A percentile compares a stretch with the other conserved stretches of the same genome.
Evolutionary conservation across 768 basidiomycete species (phyloP).

Genomic region (Psilocybe cubensis): DNA sequence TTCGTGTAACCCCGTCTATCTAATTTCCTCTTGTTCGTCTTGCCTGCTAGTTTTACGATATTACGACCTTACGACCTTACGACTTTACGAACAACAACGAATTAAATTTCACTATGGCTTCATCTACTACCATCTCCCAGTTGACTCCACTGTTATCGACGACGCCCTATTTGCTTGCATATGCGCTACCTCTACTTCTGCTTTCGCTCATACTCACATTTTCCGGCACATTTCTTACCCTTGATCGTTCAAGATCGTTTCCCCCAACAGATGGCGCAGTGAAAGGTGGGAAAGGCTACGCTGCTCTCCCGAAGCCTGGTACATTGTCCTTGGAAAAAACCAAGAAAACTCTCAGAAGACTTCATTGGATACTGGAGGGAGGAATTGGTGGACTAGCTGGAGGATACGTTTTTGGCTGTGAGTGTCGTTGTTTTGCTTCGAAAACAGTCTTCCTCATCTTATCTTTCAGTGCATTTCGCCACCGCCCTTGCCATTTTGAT

Average conservation of each 20-base stretch:
- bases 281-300: slow-evolving; percentile 20
- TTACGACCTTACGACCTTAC: slow-evolving; percentile 14
- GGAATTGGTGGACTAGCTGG: slow-evolving; percentile 63
- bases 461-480: slow-evolving; percentile 48
- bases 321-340: slow-evolving; percentile 31
- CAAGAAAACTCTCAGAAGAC: slow-evolving; percentile 33
- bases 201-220: slow-evolving; percentile 61
- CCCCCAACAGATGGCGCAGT: slow-evolving; percentile 36
- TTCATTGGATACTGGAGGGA: slow-evolving; percentile 52
- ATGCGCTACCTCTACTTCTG: slow-evolving; percentile 62
- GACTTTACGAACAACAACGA: slow-evolving; percentile 16
- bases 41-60: slow-evolving; percentile 7
- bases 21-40: slow-evolving; percentile 12
- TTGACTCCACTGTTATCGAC: slow-evolving; percentile 49
- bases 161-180: slow-evolving; percentile 55
- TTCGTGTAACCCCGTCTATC: slow-evolving; percentile 7
- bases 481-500: slow-evolving; percentile 65
- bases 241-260: slow-evolving; percentile 71
- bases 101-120: slow-evolving; percentile 11
- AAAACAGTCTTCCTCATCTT: slow-evolving; percentile 6
- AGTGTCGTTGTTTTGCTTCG: slow-evolving; percentile 23
- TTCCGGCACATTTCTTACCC: slow-evolving; percentile 71
- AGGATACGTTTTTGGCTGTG: slow-evolving; percentile 66
- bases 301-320: slow-evolving; percentile 35
- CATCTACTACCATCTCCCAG: slow-evolving; percentile 20